Evolutionary conservation across 163 green algal genomes (phyloP).

Genomic region (Chlorella variabilis): DNA sequence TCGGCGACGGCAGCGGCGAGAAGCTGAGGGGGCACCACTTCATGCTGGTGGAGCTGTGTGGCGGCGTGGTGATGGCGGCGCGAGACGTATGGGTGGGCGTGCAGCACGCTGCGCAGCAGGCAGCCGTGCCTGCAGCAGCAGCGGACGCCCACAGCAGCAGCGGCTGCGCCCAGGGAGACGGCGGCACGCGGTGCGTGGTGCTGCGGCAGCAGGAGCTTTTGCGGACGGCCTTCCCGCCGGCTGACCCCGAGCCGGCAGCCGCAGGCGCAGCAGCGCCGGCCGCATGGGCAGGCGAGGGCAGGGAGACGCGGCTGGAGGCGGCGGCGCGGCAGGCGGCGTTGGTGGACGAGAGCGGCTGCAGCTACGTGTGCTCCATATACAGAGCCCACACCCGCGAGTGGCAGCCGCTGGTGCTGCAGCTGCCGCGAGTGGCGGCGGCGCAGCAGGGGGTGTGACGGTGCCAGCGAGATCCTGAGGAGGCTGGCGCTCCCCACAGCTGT

Average conservation of each 20-base stretch:
- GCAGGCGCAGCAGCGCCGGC: neutral
- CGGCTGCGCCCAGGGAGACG: neutral
- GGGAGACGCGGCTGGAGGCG: neutral
- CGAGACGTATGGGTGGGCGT: slow-evolving; percentile 66
- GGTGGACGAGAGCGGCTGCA: neutral
- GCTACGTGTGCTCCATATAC: slow-evolving; percentile 31
- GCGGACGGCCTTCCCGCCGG: slow-evolving; percentile 2
- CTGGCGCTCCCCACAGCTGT: no score
- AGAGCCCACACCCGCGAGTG: slow-evolving; percentile 26
- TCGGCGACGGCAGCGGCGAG: neutral
- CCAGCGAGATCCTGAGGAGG: no score
- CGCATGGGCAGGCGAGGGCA: neutral
- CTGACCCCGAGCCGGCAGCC: neutral
- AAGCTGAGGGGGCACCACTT: slow-evolving; percentile 60
- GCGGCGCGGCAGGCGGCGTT: neutral
- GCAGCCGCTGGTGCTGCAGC: slow-evolving; percentile 29
- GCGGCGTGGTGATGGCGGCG: slow-evolving; percentile 47
- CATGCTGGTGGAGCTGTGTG: slow-evolving; percentile 61
- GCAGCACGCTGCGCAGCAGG: neutral
- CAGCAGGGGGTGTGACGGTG: no score
- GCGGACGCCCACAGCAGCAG: neutral
- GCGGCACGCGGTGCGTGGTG: neutral
- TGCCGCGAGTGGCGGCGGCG: no score
- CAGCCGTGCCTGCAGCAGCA: neutral
- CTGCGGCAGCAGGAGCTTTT: slow-evolving; percentile 21